Base-by-base conservation (phyloP, 768 basidiomycete species). In the Rhizopogon roseolus region DNA sequence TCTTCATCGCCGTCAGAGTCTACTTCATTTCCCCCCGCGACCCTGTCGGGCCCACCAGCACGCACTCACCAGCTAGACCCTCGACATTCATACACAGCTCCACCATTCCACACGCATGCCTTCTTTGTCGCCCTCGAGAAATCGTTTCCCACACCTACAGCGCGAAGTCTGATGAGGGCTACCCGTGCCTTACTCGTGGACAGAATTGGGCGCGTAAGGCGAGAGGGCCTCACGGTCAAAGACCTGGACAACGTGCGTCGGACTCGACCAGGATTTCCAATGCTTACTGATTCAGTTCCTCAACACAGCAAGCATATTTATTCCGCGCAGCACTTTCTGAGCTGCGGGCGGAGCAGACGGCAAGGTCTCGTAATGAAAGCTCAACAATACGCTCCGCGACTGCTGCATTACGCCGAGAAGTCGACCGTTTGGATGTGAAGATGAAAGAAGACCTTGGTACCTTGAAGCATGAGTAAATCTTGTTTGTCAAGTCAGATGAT, bases 311-410 rank as follows among this genome's bases (percentile, higher is more conserved):
- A 86, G 94, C 94, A 16, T 98, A 98, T 68, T 76, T 98, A 32
- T 97, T 97, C 70, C 85, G 87, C 43, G 97, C 97, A 17, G 97
- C 96, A 0, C 70, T 98, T 37, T 90, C 90, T 2, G 94, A 98
- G 66, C 75, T 96, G 44, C 81, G 92, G 17, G 88, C 90, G 4
- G 95, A 97, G 65, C 81, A 92, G 28, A 85, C 87, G 4, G 81
- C 92, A 62, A 82, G 80, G 49, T 86, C 88, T 4, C 82, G 88
- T 55, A 97, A 92, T 60, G 94, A 96, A 62, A 85, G 83, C 39
- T 82, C 91, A 11, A 76, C 87, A n/a, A 82, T 98, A 54, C 79
- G 85, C n/a, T 78, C 90, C 0, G 76, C 87, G 37, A 84, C 86
- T 3, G 71, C 82, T n/a, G 82, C 86, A 4, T 77, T 96, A 16